These are phyloP conservation scores for Metschnikowia kofuensis DNA, from an alignment of 805 yeast species.

Conservation along the genomic window DNA sequence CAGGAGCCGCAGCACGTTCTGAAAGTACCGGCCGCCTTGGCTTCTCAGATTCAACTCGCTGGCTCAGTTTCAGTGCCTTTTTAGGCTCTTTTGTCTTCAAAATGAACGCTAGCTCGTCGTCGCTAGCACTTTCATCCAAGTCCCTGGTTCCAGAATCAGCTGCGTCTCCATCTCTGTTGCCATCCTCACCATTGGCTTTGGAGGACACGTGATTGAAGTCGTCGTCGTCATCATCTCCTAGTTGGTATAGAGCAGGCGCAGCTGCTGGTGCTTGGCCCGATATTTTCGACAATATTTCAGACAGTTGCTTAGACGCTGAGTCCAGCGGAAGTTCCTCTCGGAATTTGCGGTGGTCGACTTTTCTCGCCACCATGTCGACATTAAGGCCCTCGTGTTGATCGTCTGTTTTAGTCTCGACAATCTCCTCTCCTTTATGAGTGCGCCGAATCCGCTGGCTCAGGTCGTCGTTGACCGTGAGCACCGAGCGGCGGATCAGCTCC, in stretches of 20 bases:
- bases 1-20: not conserved
- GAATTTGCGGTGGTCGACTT: constrained; percentile 38
- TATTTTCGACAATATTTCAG: too few relatives aligned
- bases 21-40: not conserved
- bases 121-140: constrained; percentile 12
- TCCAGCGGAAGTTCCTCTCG: not conserved
- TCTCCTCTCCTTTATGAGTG: constrained; percentile 86
- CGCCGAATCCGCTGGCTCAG: constrained; percentile 63
- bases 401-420: constrained; percentile 49
- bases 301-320: too few relatives aligned
- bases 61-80: too few relatives aligned
- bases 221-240: constrained; percentile 26
- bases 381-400: constrained; percentile 25
- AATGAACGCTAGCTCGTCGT: constrained; percentile 34
- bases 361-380: constrained; percentile 26
- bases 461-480: constrained; percentile 53
- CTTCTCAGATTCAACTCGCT: too few relatives aligned
- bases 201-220: constrained; percentile 9
- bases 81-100: constrained; percentile 18
- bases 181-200: not conserved
- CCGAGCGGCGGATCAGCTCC: constrained; percentile 65
- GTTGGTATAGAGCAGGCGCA: constrained; percentile 11
- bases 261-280: not conserved
- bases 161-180: constrained; percentile 3
- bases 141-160: too few relatives aligned